These are phyloP conservation scores for Paramecium sonneborni DNA, from an alignment of 73 alveolate genomes.

Conservation along the genomic window DNA sequence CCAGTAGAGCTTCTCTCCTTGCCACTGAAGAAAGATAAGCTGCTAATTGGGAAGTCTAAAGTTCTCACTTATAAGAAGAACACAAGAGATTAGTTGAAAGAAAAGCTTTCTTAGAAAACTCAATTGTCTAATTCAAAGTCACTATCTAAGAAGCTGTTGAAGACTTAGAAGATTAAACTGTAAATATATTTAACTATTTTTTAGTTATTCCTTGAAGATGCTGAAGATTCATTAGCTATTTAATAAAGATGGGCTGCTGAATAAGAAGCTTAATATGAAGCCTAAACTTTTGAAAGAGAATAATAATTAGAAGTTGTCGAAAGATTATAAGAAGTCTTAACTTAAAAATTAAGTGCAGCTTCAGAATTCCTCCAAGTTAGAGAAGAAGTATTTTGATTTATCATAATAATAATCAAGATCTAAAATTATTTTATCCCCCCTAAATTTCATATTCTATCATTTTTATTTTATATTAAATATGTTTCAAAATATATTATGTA, in stretches of 20 bases:
- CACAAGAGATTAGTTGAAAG: constrained; percentile 55
- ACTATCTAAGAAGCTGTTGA: constrained; percentile 61
- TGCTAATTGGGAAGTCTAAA: constrained; percentile 14
- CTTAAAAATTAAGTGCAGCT: constrained; percentile 8
- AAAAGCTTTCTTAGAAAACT: constrained; percentile 41
- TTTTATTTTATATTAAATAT: neutral
- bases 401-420: constrained; percentile 19
- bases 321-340: constrained; percentile 17
- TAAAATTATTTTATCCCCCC: neutral
- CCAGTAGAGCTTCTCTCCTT: constrained; percentile 40
- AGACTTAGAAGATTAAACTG: constrained; percentile 52
- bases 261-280: constrained; percentile 13
- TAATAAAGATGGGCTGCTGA: constrained; percentile 51
- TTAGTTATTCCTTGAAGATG: constrained; percentile 61
- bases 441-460: too few species aligned
- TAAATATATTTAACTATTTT: neutral
- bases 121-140: constrained; percentile 27
- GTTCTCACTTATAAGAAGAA: constrained; percentile 21
- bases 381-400: constrained; percentile 36
- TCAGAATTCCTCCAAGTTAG: constrained; percentile 40
- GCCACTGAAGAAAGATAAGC: constrained; percentile 42
- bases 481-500: neutral
- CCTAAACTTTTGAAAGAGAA: constrained; percentile 53
- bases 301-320: constrained; percentile 16
- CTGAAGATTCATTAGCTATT: constrained; percentile 51